Evolutionary conservation across 2,329 filamentous ascomycete genomes (phyloP).

Genomic region (Talaromyces sp.): DNA sequence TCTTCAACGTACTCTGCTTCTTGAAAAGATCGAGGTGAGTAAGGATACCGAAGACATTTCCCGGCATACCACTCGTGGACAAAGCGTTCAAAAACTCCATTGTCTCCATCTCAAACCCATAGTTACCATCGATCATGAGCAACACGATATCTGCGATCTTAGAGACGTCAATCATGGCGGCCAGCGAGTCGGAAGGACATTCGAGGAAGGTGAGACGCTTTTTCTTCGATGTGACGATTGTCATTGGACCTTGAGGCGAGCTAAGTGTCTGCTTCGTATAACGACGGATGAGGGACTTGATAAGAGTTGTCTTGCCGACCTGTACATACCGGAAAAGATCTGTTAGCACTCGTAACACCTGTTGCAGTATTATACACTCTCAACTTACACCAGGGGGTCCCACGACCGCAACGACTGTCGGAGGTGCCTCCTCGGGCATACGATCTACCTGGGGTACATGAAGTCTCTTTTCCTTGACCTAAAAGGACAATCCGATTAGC

Average conservation of each 20-base stretch:
- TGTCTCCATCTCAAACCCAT: slow-evolving; percentile 99
- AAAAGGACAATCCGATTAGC: slow-evolving; percentile 22
- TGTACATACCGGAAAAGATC: slow-evolving; percentile 20
- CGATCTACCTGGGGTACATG: slow-evolving; percentile 97
- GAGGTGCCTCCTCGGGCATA: slow-evolving; percentile 90
- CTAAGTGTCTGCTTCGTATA: slow-evolving; percentile 96
- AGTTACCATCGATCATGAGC: slow-evolving; percentile 98
- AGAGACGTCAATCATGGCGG: slow-evolving; percentile 94
- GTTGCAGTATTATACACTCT: not conserved
- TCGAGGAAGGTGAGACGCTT: slow-evolving; percentile 94
- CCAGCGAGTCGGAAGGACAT: slow-evolving; percentile 90
- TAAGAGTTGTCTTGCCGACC: slow-evolving; percentile 86
- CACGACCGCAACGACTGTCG: slow-evolving; percentile 89
- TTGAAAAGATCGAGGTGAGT: slow-evolving; percentile 95
- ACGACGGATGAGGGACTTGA: slow-evolving; percentile 90
- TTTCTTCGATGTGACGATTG: slow-evolving; percentile 94
- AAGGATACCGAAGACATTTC: slow-evolving; percentile 95
- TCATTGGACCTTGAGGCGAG: slow-evolving; percentile 87
- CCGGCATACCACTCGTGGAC: slow-evolving; percentile 94
- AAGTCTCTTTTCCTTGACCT: slow-evolving; percentile 93
- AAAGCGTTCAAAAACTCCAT: slow-evolving; percentile 98
- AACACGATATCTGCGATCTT: slow-evolving; percentile 98
- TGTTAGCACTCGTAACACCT: slow-evolving; percentile 4
- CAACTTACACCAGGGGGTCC: slow-evolving; percentile 79
- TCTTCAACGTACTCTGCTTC: slow-evolving; percentile 87